Conservation (phyloP, 2,329 filamentous ascomycete species). For the Ophiocordyceps polyrhachis-furcata region DNA sequence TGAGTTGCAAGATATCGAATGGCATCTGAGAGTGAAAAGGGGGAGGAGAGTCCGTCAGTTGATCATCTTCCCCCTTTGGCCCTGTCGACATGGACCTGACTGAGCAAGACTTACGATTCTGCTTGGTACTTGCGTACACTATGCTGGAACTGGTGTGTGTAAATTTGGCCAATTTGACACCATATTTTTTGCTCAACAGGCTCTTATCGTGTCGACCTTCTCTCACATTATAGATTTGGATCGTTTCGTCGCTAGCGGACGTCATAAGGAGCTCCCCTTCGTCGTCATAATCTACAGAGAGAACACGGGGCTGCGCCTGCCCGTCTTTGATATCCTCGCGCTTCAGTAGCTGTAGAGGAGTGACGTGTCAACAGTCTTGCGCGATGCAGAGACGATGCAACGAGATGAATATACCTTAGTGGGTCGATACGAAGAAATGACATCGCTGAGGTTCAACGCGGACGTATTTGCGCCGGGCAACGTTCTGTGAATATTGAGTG, state of each 20-base stretch:
- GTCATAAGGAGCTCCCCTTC: conserved; percentile 83
- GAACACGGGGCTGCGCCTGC: conserved; percentile 42
- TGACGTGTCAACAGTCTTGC: not conserved
- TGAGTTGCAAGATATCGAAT: conserved; percentile 79
- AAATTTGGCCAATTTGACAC: conserved; percentile 83
- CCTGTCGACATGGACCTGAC: not conserved
- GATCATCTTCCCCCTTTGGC: not conserved
- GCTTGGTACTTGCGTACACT: conserved; percentile 88
- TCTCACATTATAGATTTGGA: conserved; percentile 87
- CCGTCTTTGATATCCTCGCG: conserved; percentile 35
- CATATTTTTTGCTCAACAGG: conserved; percentile 90
- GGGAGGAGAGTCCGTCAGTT: not conserved
- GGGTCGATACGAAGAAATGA: conserved; percentile 61
- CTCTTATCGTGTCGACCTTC: conserved; percentile 81
- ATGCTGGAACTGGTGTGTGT: conserved; percentile 83
- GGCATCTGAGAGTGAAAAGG: conserved; percentile 36
- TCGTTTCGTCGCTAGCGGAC: conserved; percentile 81
- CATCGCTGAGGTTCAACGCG: conserved; percentile 54
- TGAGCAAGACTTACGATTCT: conserved; percentile 45
- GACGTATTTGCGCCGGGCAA: conserved; percentile 22
- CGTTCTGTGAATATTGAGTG: conserved; percentile 27
- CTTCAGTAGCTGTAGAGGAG: conserved; percentile 29
- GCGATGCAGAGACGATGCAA: not conserved
- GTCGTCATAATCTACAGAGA: conserved; percentile 93
- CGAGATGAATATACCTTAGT: conserved; percentile 40